phyloP scores from a whole-genome alignment of 225 moss, liverwort and hornwort genomes.

The Asterella californica region DNA sequence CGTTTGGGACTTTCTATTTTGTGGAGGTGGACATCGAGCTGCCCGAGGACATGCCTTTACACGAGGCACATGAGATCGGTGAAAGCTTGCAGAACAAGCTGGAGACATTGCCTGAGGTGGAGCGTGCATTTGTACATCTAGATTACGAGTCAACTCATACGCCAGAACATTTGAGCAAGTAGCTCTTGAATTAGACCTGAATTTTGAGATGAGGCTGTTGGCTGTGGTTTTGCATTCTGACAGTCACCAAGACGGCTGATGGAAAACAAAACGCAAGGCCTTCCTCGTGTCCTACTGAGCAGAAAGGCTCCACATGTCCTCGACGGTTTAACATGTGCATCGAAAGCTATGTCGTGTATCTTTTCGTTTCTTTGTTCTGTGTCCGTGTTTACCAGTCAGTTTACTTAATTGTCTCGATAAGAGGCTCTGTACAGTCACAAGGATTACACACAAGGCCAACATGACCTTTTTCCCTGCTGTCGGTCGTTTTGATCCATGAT shows the following conservation, averaged over 20 bases:
- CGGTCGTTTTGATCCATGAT: too few relatives aligned
- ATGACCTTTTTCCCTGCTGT: too few relatives aligned
- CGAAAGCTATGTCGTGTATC: neutral
- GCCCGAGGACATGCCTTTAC: constrained; percentile 58
- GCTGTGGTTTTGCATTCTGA: neutral
- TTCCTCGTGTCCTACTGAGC: neutral
- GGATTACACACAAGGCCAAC: neutral
- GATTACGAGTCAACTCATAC: constrained; percentile 61
- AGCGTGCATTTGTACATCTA: constrained; percentile 86
- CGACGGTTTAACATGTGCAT: neutral
- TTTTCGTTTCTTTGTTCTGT: too few relatives aligned
- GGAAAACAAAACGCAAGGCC: neutral
- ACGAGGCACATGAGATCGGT: constrained; percentile 75
- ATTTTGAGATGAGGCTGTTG: neutral
- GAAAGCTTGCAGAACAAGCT: constrained; percentile 67
- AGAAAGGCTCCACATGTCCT: neutral
- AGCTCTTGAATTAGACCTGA: neutral
- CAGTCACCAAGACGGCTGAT: neutral
- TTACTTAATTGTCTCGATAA: neutral
- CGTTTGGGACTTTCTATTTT: constrained; percentile 60
- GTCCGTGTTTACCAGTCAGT: neutral
- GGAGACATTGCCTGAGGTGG: constrained; percentile 69
- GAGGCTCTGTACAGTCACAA: neutral
- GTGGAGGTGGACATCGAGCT: constrained; percentile 87
- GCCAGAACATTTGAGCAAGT: constrained; percentile 53